phyloP scores from a whole-genome alignment of 345 rosid genomes.

The Hibiscus trionum region DNA sequence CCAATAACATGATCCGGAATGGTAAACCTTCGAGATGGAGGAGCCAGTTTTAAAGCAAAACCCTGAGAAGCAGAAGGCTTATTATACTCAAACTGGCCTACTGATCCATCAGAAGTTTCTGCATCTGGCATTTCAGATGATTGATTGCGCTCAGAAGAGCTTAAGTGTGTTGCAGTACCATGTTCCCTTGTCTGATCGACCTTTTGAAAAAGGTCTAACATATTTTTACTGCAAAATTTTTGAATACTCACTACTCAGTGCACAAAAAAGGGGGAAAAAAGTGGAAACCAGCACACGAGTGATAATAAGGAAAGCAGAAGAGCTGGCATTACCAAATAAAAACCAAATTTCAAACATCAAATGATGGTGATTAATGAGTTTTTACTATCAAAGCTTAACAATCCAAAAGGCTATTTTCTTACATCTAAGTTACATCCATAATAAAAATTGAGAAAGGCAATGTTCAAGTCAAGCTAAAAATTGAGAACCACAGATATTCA shows the following conservation, averaged over 20 bases:
- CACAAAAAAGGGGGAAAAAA: background rate
- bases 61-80: background rate
- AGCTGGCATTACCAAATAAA: background rate
- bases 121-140: background rate
- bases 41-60: conserved; percentile 48
- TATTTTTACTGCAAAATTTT: conserved; percentile 9
- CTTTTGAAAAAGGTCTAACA: conserved; percentile 84
- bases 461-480: background rate
- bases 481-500: background rate
- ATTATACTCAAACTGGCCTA: conserved; percentile 10
- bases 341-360: too few species aligned
- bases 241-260: background rate
- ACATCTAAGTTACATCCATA: too few species aligned
- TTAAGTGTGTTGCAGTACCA: conserved; percentile 32
- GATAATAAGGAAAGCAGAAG: background rate
- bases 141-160: conserved; percentile 42
- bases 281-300: background rate
- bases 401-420: too few species aligned
- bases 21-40: conserved; percentile 59
- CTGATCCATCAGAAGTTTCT: conserved; percentile 17
- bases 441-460: too few species aligned
- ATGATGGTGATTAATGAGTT: too few species aligned
- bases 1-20: conserved; percentile 28
- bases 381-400: too few species aligned
- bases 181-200: conserved; percentile 57